Conservation (phyloP, 257 asterid genomes). For the Solanum bukasovii region DNA sequence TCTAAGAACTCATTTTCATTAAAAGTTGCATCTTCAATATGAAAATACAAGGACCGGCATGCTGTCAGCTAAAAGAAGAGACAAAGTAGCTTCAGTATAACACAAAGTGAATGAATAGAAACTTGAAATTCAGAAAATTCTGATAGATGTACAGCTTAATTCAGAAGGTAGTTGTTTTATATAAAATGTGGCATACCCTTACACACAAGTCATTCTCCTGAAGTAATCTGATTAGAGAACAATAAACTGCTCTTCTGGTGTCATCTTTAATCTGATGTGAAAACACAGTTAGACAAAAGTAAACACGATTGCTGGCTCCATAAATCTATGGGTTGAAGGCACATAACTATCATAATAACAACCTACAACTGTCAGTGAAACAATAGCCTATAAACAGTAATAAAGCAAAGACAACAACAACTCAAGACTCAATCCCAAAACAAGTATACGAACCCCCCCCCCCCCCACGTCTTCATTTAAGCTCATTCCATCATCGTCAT, state of each 20-base stretch:
- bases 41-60: conserved; percentile 80
- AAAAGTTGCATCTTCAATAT: conserved; percentile 90
- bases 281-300: background rate
- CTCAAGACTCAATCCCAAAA: background rate
- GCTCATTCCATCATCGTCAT: background rate
- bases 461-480: background rate
- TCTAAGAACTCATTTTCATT: conserved; percentile 72
- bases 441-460: background rate
- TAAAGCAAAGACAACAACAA: background rate
- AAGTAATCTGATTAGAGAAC: conserved; percentile 84
- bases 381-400: background rate
- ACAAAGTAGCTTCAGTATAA: background rate
- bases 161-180: background rate
- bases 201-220: conserved; percentile 89
- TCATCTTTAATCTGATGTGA: conserved; percentile 74
- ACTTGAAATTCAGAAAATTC: conserved; percentile 2
- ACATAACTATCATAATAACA: background rate
- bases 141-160: background rate
- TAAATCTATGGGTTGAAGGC: background rate
- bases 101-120: background rate
- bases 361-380: background rate
- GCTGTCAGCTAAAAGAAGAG: conserved; percentile 71
- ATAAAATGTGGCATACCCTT: conserved; percentile 43
- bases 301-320: conserved; percentile 5
- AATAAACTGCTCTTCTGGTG: conserved; percentile 78